Evolutionary conservation across 495 filamentous ascomycete genomes (phyloP).

Genomic region (Recurvomyces mirabilis): DNA sequence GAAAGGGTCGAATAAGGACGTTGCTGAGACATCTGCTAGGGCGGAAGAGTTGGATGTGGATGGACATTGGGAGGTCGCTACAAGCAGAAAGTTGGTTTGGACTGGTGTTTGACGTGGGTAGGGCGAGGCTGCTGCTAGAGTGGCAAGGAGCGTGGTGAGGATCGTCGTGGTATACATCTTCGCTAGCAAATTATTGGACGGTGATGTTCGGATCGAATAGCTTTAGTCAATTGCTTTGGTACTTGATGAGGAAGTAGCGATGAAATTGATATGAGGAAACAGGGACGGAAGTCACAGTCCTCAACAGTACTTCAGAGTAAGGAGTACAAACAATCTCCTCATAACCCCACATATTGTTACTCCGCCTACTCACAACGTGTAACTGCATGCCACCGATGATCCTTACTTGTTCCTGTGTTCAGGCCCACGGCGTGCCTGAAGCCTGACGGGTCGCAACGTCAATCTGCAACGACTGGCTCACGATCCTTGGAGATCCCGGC

Average conservation of each 20-base stretch:
- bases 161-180: background rate
- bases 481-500: too few species aligned
- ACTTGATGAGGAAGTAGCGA: background rate
- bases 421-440: too few species aligned
- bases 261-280: background rate
- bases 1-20: constrained; percentile 20
- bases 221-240: too few species aligned
- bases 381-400: constrained; percentile 1
- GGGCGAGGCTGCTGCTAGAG: background rate
- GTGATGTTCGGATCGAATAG: too few species aligned
- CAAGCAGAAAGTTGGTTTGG: constrained; percentile 13
- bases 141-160: background rate
- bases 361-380: background rate
- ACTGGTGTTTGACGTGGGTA: background rate
- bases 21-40: constrained; percentile 16
- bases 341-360: background rate
- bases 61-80: constrained; percentile 10
- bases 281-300: background rate
- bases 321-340: background rate
- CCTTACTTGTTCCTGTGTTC: constrained; percentile 15
- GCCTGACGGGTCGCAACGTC: too few species aligned
- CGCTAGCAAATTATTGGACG: too few species aligned
- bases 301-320: background rate
- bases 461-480: too few species aligned
- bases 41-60: constrained; percentile 3